Evolutionary conservation across 1,139 yeast genomes (phyloP).

Genomic region (Suhomyces maxii): DNA sequence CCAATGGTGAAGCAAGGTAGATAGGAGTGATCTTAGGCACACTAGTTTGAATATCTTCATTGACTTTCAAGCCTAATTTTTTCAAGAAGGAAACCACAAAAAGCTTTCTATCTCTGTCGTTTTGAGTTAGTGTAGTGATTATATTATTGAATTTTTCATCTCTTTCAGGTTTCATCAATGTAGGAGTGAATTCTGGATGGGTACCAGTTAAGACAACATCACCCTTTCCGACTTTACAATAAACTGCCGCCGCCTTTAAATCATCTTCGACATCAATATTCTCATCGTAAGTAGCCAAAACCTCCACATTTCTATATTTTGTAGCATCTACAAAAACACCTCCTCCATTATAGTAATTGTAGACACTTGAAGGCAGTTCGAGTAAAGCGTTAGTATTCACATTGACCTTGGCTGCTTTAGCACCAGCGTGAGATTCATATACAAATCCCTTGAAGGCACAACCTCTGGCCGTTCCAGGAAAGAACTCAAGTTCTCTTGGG

Average conservation of each 20-base stretch:
- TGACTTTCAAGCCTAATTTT: constrained; percentile 68
- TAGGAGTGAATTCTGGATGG: constrained; percentile 84
- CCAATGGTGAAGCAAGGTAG: constrained; percentile 39
- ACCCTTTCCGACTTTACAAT: constrained; percentile 72
- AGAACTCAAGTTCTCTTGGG: constrained; percentile 73
- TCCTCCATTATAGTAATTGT: constrained; percentile 81
- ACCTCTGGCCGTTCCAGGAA: constrained; percentile 82
- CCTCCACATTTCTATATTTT: constrained; percentile 55
- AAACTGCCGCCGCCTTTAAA: constrained; percentile 69
- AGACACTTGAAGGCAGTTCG: constrained; percentile 22
- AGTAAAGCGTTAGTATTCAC: constrained; percentile 34
- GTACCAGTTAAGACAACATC: constrained; percentile 77
- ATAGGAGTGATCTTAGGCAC: constrained; percentile 72
- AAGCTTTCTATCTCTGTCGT: constrained; percentile 49
- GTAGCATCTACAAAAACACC: constrained; percentile 79
- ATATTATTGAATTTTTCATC: constrained; percentile 32
- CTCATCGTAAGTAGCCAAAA: constrained; percentile 67
- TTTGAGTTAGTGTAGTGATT: constrained; percentile 34
- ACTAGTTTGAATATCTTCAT: constrained; percentile 46
- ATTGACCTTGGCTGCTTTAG: constrained; percentile 55
- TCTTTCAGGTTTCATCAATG: constrained; percentile 39
- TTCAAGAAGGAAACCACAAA: constrained; percentile 59
- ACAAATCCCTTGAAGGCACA: constrained; percentile 78
- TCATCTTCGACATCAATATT: constrained; percentile 35
- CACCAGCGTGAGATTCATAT: constrained; percentile 75